A percentile compares a stretch with the other conserved stretches of the same genome.
phyloP scores from a whole-genome alignment of 164 flowering plant species.

The Aristolochia fimbriata region DNA sequence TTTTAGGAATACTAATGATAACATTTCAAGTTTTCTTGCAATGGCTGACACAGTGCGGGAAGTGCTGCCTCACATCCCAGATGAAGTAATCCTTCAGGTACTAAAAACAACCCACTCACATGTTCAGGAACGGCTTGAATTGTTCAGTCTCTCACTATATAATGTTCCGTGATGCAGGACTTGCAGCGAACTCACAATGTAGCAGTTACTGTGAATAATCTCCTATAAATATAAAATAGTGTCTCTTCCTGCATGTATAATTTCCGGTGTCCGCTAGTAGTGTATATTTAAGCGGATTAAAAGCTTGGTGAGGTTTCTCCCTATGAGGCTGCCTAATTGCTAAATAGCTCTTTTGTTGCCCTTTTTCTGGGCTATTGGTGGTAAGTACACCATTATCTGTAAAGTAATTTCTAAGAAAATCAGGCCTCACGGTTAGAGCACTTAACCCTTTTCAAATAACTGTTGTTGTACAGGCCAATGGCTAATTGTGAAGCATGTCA shows the following conservation, averaged over 20 bases:
- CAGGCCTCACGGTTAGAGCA: too few relatives aligned
- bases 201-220: conserved; percentile 86
- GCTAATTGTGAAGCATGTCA: too few relatives aligned
- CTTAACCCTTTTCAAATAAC: too few relatives aligned
- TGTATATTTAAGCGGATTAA: conserved; percentile 13
- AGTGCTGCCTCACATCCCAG: conserved; percentile 92
- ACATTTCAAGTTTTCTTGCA: conserved; percentile 58
- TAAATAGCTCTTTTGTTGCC: too few relatives aligned
- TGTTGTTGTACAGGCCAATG: too few relatives aligned
- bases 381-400: too few relatives aligned
- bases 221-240: conserved; percentile 67
- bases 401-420: too few relatives aligned
- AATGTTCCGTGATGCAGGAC: conserved; percentile 46
- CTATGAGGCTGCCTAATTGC: too few relatives aligned
- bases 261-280: not conserved
- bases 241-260: conserved; percentile 7
- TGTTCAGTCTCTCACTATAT: not conserved
- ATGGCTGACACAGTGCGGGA: conserved; percentile 94
- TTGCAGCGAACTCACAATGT: conserved; percentile 80
- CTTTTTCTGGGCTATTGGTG: too few relatives aligned
- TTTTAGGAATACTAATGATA: conserved; percentile 41
- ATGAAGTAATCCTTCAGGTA: conserved; percentile 90
- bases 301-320: too few relatives aligned
- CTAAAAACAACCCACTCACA: not conserved
- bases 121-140: not conserved